phyloP scores from a whole-genome alignment of 2,329 filamentous ascomycete species.

The Pleurostoma richardsiae region DNA sequence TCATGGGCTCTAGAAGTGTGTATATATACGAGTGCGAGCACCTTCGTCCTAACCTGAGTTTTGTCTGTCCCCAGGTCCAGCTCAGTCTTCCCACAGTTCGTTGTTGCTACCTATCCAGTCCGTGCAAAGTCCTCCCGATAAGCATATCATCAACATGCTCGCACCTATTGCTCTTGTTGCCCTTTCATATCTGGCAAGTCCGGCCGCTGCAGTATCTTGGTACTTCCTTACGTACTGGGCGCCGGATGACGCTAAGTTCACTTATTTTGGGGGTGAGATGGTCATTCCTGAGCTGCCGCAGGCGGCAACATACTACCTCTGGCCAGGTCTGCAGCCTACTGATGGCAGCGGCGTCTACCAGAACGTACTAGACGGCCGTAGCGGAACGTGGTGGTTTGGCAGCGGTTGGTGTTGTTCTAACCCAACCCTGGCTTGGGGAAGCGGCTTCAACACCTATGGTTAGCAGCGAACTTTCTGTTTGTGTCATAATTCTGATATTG shows the following conservation, averaged over 20 bases:
- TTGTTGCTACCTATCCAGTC: no score
- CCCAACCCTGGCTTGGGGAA: constrained; percentile 29
- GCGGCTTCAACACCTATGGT: constrained; percentile 28
- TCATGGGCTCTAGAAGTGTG: no score
- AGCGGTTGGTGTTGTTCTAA: constrained; percentile 34
- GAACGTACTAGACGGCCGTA: constrained; percentile 32
- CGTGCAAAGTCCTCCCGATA: no score
- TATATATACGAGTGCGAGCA: no score
- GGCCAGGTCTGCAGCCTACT: constrained; percentile 33
- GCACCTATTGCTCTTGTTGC: no score
- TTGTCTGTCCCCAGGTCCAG: no score
- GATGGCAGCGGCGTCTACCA: constrained; percentile 33
- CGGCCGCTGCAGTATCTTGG: constrained; percentile 21
- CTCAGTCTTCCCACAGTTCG: no score
- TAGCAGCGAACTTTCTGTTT: no score
- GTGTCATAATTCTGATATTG: no score
- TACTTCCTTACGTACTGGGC: constrained; percentile 26
- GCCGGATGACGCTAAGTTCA: constrained; percentile 24
- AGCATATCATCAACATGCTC: no score
- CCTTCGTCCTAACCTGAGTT: no score
- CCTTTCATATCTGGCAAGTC: constrained; percentile 15
- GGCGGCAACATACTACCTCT: constrained; percentile 32
- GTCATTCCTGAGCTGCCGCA: constrained; percentile 19
- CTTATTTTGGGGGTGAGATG: constrained; percentile 22
- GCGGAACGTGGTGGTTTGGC: constrained; percentile 34